phyloP scores from a whole-genome alignment of 2,329 filamentous ascomycete species.

The Septoria petroselini region DNA sequence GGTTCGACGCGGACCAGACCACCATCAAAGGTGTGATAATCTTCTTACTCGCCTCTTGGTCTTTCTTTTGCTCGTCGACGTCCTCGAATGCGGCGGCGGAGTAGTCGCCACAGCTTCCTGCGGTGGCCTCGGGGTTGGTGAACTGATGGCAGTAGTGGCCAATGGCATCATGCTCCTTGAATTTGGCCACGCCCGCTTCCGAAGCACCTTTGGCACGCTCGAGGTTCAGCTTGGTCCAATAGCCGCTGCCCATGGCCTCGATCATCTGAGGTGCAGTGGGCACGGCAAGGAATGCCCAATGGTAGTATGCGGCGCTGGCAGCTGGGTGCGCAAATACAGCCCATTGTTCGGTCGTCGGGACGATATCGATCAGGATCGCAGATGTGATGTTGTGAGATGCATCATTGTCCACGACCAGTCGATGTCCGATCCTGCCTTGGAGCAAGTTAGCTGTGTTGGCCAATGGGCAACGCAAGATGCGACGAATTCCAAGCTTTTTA shows the following conservation, averaged over 20 bases:
- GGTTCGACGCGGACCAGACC: constrained; percentile 44
- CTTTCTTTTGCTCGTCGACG: constrained; percentile 43
- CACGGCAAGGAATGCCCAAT: constrained; percentile 54
- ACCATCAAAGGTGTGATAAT: constrained; percentile 44
- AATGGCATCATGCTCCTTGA: constrained; percentile 40
- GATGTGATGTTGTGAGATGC: constrained; percentile 40
- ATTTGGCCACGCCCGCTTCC: constrained; percentile 33
- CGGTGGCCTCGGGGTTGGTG: constrained; percentile 42
- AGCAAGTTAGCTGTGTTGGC: neutral
- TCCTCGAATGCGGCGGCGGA: constrained; percentile 45
- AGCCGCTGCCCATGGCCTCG: constrained; percentile 42
- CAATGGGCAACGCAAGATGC: neutral
- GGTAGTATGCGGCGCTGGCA: constrained; percentile 44
- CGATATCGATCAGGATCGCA: constrained; percentile 49
- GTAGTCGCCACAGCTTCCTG: constrained; percentile 50
- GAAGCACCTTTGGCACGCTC: constrained; percentile 32
- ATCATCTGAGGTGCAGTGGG: constrained; percentile 47
- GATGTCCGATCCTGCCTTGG: constrained; percentile 45
- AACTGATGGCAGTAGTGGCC: constrained; percentile 48
- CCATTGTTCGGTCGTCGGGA: constrained; percentile 51
- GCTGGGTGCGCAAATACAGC: constrained; percentile 40
- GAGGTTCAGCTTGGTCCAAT: constrained; percentile 41
- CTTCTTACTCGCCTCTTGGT: constrained; percentile 47
- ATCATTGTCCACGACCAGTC: constrained; percentile 46
- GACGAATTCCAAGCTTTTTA: too few species aligned